Base-by-base conservation (phyloP, 1,284 basidiomycete species). In the Trametes versicolor region DNA sequence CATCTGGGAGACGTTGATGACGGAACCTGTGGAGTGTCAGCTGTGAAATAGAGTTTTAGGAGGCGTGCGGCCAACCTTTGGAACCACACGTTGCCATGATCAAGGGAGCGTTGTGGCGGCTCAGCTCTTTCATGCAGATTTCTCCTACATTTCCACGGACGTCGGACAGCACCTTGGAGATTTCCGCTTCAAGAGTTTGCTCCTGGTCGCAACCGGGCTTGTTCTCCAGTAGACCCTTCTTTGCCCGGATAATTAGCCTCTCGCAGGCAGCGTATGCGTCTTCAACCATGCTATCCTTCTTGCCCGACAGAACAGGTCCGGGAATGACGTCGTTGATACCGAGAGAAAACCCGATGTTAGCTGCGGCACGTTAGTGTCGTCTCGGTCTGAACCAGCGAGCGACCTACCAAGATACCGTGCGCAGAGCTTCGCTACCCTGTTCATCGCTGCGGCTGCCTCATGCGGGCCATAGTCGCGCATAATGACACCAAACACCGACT, bases 21-120 rank as follows among this genome's bases (percentile, higher is more conserved):
- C 95, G 73, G 97, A 99, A 77, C 97, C 96, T 97, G 55, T 2
- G 23, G 17, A 9, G 25, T 55, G 36, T 68, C 34, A 58, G 48
- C 39, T 51, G 62, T 51, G 60, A 25, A 1, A 39, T 45, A 60
- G 29, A 23, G 10, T 49, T 36, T 25, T 15, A 29, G 2, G 5
- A 15, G 36, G 9, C 15, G 9, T 21, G 2, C 29, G n/a, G 9
- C 52, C 13, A 61, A 93, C 96, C 96, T 86, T 99, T 99, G 12
- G 98, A 99, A 80, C 98, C 98, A 81, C 97, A 99, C 32, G 96
- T 97, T 59, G 98, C 97, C 98, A 99, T 99, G 82, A 99, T 98
- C 12, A 99, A 83, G 7, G 98, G 96, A 5, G 98, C 97, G 74
- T 99, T 99, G 78, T 98, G 94, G 57, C 95, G 85, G 75, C 95